Evolutionary conservation across 2,329 filamentous ascomycete genomes (phyloP).

Genomic region (Didymella arachidicola): DNA sequence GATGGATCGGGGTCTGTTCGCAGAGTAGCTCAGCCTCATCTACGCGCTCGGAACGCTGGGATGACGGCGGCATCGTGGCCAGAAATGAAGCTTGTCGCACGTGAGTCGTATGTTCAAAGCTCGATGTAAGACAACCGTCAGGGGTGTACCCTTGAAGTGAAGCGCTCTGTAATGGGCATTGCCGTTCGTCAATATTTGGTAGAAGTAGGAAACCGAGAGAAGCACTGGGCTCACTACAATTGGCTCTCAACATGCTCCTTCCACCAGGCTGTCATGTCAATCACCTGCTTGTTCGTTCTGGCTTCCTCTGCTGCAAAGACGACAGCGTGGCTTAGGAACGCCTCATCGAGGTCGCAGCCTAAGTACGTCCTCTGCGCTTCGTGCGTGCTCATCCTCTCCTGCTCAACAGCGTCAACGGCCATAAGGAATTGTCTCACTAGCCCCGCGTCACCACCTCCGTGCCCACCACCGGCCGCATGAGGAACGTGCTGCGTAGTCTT

Average conservation of each 20-base stretch:
- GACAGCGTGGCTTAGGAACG: conserved; percentile 86
- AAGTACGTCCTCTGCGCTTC: conserved; percentile 78
- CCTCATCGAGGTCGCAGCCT: conserved; percentile 85
- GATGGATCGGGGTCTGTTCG: conserved; percentile 1
- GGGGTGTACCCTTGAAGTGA: background rate
- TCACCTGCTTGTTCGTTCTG: conserved; percentile 70
- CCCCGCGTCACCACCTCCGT: conserved; percentile 82
- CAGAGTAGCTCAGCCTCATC: conserved; percentile 11
- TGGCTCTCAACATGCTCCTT: conserved; percentile 57
- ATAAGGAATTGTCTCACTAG: conserved; percentile 82
- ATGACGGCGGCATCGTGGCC: background rate
- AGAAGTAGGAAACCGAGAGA: background rate
- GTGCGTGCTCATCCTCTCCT: conserved; percentile 68
- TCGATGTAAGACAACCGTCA: background rate
- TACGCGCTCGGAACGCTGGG: conserved; percentile 7
- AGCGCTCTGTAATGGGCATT: background rate
- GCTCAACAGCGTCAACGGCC: conserved; percentile 82
- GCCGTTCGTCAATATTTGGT: background rate
- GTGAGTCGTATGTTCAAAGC: conserved; percentile 2
- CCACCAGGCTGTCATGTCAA: conserved; percentile 85
- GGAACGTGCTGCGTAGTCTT: conserved; percentile 66
- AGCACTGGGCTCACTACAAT: conserved; percentile 17
- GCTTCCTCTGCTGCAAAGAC: conserved; percentile 96
- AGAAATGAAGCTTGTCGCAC: background rate
- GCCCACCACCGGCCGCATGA: conserved; percentile 66